These are phyloP conservation scores for Calonectria hawksworthii DNA, from an alignment of 2,329 filamentous ascomycete genomes.

Conservation along the genomic window DNA sequence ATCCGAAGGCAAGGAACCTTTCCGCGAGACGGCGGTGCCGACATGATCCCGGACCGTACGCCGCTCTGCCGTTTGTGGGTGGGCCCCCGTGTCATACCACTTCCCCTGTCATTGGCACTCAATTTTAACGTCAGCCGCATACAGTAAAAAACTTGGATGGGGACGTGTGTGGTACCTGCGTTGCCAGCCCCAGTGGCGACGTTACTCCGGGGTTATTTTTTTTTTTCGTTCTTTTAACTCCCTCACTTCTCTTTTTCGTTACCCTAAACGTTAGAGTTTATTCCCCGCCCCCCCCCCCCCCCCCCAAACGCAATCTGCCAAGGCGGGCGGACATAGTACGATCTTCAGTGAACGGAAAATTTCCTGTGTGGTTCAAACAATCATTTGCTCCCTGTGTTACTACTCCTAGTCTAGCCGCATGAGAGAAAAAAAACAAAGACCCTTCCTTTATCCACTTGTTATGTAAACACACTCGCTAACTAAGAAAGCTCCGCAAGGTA, in stretches of 20 bases:
- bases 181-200: background rate
- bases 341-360: background rate
- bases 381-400: background rate
- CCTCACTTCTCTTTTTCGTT: background rate
- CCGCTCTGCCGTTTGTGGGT: slow-evolving; percentile 12
- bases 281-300: background rate
- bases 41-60: background rate
- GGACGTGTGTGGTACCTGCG: background rate
- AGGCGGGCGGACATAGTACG: background rate
- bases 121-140: slow-evolving; percentile 17
- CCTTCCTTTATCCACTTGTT: background rate
- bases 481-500: slow-evolving; percentile 44
- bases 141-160: background rate
- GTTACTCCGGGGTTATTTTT: background rate
- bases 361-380: background rate
- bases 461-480: background rate
- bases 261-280: background rate
- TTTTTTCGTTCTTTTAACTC: background rate
- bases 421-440: background rate
- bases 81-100: slow-evolving; percentile 18
- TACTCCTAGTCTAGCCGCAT: background rate
- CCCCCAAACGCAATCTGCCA: background rate
- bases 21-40: slow-evolving; percentile 4
- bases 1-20: slow-evolving; percentile 14
- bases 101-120: slow-evolving; percentile 11